phyloP scores from a whole-genome alignment of 2,329 filamentous ascomycete genomes.

The Ceratocystis destructans region DNA sequence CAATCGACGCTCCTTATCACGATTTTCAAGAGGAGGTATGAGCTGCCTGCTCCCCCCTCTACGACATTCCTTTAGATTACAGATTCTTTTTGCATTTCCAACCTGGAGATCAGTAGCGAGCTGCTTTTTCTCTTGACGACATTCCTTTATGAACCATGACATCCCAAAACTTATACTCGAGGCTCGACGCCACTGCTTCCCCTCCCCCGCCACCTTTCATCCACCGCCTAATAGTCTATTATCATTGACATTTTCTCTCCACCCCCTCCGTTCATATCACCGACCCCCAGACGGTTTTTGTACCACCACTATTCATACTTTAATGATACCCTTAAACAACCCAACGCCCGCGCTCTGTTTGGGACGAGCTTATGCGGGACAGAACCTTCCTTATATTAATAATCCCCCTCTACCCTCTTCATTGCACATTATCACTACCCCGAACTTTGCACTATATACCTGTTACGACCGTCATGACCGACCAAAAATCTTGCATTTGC shows the following conservation, averaged over 20 bases:
- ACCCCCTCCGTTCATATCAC: not conserved
- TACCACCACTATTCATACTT: constrained; percentile 10
- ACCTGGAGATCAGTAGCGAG: constrained; percentile 5
- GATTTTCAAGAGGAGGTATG: constrained; percentile 3
- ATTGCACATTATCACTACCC: constrained; percentile 10
- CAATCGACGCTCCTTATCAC: constrained; percentile 17
- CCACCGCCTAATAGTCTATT: not conserved
- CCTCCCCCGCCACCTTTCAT: not conserved
- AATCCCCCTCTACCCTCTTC: not conserved
- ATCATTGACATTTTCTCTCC: not conserved
- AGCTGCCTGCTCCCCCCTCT: not conserved
- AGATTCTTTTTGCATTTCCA: constrained; percentile 1
- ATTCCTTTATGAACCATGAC: constrained; percentile 13
- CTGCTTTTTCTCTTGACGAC: constrained; percentile 11
- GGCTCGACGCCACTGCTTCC: constrained; percentile 17
- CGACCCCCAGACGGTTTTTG: constrained; percentile 9
- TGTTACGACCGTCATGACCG: constrained; percentile 19
- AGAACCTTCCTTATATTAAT: constrained; percentile 16
- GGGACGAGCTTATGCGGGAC: constrained; percentile 13
- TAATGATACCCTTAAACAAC: constrained; percentile 17
- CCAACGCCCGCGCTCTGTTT: constrained; percentile 13
- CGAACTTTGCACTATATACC: constrained; percentile 14
- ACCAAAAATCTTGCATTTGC: constrained; percentile 19
- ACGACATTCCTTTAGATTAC: constrained; percentile 15
- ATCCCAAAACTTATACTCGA: constrained; percentile 6